A percentile compares a stretch with the other conserved stretches of the same genome.
Evolutionary conservation across 768 basidiomycete species (phyloP).

Genomic region (Butyriboletus loyo): DNA sequence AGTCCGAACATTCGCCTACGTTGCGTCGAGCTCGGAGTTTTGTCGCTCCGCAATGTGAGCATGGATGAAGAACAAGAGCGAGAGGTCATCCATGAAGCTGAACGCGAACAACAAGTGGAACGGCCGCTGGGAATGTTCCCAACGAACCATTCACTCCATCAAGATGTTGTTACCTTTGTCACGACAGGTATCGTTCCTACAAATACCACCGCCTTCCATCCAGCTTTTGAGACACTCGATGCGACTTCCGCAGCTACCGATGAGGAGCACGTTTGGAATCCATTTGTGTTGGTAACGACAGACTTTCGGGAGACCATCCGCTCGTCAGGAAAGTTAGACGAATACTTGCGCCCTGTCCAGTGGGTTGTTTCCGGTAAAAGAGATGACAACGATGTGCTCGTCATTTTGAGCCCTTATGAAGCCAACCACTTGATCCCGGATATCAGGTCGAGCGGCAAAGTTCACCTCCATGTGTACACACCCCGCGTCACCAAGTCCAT

Average conservation of each 20-base stretch:
- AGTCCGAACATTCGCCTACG: slow-evolving; percentile 9
- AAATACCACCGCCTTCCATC: slow-evolving; percentile 21
- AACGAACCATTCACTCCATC: slow-evolving; percentile 21
- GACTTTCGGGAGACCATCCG: slow-evolving; percentile 18
- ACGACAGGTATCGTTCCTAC: slow-evolving; percentile 25
- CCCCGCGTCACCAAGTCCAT: slow-evolving; percentile 35
- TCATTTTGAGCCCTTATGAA: slow-evolving; percentile 41
- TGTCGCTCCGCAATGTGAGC: slow-evolving; percentile 10
- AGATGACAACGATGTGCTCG: neutral
- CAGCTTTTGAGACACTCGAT: slow-evolving; percentile 9
- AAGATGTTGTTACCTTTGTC: slow-evolving; percentile 25
- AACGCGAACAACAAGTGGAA: slow-evolving; percentile 39
- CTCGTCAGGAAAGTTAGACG: neutral
- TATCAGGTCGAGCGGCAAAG: slow-evolving; percentile 31
- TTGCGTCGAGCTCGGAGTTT: slow-evolving; percentile 18
- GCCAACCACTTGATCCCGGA: slow-evolving; percentile 35
- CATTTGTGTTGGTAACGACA: slow-evolving; percentile 9
- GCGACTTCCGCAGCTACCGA: slow-evolving; percentile 2
- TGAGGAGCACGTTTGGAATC: slow-evolving; percentile 24
- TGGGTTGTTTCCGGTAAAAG: slow-evolving; percentile 24
- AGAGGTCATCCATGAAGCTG: slow-evolving; percentile 44
- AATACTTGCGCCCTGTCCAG: slow-evolving; percentile 28
- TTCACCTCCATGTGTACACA: slow-evolving; percentile 42
- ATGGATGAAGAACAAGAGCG: slow-evolving; percentile 52
- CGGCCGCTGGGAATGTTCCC: slow-evolving; percentile 31